phyloP scores from a whole-genome alignment of 2,329 filamentous ascomycete species.

The Alternaria postmessia region DNA sequence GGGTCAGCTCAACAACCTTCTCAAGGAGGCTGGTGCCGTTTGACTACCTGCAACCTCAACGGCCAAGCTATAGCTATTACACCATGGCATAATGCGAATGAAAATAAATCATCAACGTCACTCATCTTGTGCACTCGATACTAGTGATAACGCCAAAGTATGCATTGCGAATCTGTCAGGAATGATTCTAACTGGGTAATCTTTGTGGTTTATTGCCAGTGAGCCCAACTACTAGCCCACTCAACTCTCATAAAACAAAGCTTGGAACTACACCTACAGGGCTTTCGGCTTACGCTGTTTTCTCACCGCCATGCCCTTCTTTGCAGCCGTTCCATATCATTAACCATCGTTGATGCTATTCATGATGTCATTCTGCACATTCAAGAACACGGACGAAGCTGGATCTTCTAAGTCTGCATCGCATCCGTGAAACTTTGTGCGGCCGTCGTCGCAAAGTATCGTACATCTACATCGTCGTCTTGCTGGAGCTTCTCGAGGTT shows the following conservation, averaged over 20 bases:
- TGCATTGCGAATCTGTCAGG: constrained; percentile 17
- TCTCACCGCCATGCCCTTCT: constrained; percentile 28
- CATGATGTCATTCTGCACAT: constrained; percentile 13
- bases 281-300: constrained; percentile 25
- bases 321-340: constrained; percentile 27
- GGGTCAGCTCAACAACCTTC: constrained; percentile 68
- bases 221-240: constrained; percentile 32
- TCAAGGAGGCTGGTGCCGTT: constrained; percentile 70
- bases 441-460: constrained; percentile 95
- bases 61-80: neutral
- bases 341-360: constrained; percentile 42
- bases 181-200: constrained; percentile 41
- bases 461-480: constrained; percentile 96
- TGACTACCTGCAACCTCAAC: constrained; percentile 49
- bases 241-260: constrained; percentile 13
- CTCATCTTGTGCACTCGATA: neutral
- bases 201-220: constrained; percentile 35
- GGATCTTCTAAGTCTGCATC: constrained; percentile 50
- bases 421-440: constrained; percentile 62
- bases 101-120: neutral
- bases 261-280: constrained; percentile 13
- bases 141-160: constrained; percentile 9
- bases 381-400: constrained; percentile 14
- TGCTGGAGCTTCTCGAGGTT: constrained; percentile 95
- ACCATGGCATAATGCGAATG: neutral